phyloP scores from a whole-genome alignment of 805 yeast species.

The Pichia gijzeniarum region DNA sequence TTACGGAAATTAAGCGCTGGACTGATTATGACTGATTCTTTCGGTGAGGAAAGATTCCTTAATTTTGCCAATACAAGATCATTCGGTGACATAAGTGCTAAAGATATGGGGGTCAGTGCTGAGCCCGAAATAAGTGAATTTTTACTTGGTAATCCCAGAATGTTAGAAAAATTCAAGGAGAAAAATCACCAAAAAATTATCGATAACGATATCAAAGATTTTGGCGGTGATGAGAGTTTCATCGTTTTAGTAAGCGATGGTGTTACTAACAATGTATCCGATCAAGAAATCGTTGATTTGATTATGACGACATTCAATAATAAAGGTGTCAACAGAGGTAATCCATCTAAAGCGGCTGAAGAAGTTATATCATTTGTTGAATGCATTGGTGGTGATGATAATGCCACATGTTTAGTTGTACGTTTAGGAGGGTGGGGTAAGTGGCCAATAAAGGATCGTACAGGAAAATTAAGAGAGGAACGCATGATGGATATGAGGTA shows the following conservation, averaged over 20 bases:
- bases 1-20: constrained; percentile 58
- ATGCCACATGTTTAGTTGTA: constrained; percentile 85
- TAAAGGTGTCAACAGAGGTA: constrained; percentile 61
- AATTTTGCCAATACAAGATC: constrained; percentile 87
- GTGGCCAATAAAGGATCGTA: constrained; percentile 81
- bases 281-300: constrained; percentile 88
- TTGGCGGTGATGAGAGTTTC: constrained; percentile 86
- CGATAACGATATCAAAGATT: constrained; percentile 23
- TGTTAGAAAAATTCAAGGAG: constrained; percentile 30
- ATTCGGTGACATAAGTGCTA: constrained; percentile 82
- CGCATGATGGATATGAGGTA: constrained; percentile 30
- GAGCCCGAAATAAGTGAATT: constrained; percentile 82
- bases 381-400: constrained; percentile 87
- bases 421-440: constrained; percentile 88
- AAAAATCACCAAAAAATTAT: constrained; percentile 16
- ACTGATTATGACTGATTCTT: constrained; percentile 75
- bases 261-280: constrained; percentile 69
- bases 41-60: constrained; percentile 81
- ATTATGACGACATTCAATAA: constrained; percentile 61
- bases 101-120: constrained; percentile 78
- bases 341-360: constrained; percentile 80
- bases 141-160: constrained; percentile 54
- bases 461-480: constrained; percentile 75
- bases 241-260: constrained; percentile 84
- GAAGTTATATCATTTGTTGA: constrained; percentile 81